Evolutionary conservation across 352 stramenopile species (phyloP).

Genomic region (Pythium dissimile): DNA sequence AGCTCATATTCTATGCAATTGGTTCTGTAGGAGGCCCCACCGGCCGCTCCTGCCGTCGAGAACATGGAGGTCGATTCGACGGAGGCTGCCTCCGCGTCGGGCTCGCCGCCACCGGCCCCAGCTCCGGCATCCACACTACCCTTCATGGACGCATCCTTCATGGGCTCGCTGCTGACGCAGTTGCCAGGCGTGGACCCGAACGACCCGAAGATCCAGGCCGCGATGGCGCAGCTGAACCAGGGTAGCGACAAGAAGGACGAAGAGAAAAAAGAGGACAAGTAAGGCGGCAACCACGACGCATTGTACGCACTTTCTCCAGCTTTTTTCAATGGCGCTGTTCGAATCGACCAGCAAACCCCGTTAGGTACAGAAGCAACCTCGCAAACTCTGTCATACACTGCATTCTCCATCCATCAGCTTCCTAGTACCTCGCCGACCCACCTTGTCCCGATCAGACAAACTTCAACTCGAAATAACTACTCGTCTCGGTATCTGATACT

Average conservation of each 20-base stretch:
- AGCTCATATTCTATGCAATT: too few species aligned
- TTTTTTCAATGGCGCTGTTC: constrained; percentile 3
- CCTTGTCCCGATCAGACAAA: too few species aligned
- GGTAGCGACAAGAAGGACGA: constrained; percentile 80
- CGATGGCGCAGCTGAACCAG: constrained; percentile 86
- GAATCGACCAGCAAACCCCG: background rate
- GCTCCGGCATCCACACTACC: constrained; percentile 77
- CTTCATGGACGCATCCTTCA: constrained; percentile 90
- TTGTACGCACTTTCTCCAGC: background rate
- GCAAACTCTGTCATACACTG: too few species aligned
- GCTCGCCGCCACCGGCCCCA: constrained; percentile 54
- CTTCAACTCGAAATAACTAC: constrained; percentile 22
- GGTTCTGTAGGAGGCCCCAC: constrained; percentile 11
- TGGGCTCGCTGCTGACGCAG: constrained; percentile 87
- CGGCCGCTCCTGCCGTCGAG: constrained; percentile 17
- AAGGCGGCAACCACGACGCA: constrained; percentile 14
- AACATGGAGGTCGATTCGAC: constrained; percentile 39
- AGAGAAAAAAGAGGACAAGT: constrained; percentile 86
- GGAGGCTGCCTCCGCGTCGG: constrained; percentile 21
- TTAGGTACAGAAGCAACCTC: background rate
- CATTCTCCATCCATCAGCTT: too few species aligned
- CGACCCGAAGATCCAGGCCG: constrained; percentile 90
- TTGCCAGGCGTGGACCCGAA: constrained; percentile 90
- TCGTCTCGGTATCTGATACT: constrained; percentile 15
- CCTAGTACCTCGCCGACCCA: too few species aligned